Conservation (phyloP, 2,329 filamentous ascomycete genomes). For the Fusarium humuli region DNA sequence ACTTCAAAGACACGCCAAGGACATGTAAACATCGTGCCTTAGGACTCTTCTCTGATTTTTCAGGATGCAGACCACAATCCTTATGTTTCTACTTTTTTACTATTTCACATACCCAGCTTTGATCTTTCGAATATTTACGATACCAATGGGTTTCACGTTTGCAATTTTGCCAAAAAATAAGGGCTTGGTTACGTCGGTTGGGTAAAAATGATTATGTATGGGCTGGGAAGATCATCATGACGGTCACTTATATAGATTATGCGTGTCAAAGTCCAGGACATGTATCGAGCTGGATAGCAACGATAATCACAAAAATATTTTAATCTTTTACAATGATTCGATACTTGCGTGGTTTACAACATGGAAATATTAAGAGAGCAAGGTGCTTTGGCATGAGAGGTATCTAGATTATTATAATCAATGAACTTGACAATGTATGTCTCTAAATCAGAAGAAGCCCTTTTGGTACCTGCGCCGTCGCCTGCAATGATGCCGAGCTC, state of each 20-base stretch:
- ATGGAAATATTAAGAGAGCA: neutral
- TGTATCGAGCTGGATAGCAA: constrained; percentile 23
- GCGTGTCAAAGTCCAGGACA: constrained; percentile 14
- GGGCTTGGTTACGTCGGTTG: constrained; percentile 24
- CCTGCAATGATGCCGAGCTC: constrained; percentile 32
- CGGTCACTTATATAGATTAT: constrained; percentile 32
- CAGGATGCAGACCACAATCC: constrained; percentile 3
- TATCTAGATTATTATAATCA: constrained; percentile 8
- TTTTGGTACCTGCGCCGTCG: constrained; percentile 31
- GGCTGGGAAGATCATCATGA: constrained; percentile 18
- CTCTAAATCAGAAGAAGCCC: constrained; percentile 8
- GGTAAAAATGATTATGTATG: constrained; percentile 27
- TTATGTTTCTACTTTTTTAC: constrained; percentile 15
- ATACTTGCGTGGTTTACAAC: neutral
- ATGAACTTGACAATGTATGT: constrained; percentile 11
- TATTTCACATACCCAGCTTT: constrained; percentile 33
- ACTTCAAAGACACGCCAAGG: constrained; percentile 71
- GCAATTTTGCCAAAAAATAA: constrained; percentile 17
- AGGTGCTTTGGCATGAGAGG: neutral
- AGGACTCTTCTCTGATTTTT: neutral
- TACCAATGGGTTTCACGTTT: constrained; percentile 45
- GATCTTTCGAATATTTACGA: constrained; percentile 37
- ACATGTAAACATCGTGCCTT: constrained; percentile 30
- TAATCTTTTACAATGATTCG: neutral
- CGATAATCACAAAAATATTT: constrained; percentile 16